Percentiles rank a stretch among this genome's conserved stretches.
These are phyloP conservation scores for Stachybotrys chlorohalonatus DNA, from an alignment of 2,329 filamentous ascomycete species.

Conservation along the genomic window DNA sequence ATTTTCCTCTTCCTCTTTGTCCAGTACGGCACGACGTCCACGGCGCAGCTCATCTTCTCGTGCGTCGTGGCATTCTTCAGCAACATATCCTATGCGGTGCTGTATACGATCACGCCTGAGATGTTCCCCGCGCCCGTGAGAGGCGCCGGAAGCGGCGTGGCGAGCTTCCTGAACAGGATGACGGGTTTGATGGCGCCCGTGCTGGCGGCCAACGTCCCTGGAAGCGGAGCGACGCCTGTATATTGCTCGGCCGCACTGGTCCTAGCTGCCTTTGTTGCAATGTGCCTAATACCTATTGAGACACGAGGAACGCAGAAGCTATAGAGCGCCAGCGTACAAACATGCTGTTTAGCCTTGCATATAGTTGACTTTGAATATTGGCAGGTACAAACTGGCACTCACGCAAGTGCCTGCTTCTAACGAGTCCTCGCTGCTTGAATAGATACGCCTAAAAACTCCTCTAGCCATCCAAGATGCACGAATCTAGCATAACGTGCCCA, in stretches of 20 bases:
- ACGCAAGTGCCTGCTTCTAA: not conserved
- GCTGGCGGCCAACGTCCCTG: conserved; percentile 52
- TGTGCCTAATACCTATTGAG: conserved; percentile 54
- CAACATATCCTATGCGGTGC: conserved; percentile 69
- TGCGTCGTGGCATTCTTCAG: conserved; percentile 64
- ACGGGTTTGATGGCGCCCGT: conserved; percentile 61
- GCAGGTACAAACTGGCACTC: not conserved
- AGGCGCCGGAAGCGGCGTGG: conserved; percentile 64
- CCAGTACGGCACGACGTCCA: conserved; percentile 44
- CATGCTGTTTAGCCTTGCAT: no score
- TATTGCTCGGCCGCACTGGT: conserved; percentile 49
- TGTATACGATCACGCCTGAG: conserved; percentile 71
- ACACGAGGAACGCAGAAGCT: conserved; percentile 50
- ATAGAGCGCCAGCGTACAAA: conserved; percentile 15
- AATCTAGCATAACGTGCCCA: not conserved
- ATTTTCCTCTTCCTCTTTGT: conserved; percentile 62
- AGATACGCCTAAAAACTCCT: no score
- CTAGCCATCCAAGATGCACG: not conserved
- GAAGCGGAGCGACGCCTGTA: conserved; percentile 49
- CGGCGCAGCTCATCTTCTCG: conserved; percentile 54
- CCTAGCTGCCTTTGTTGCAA: conserved; percentile 48
- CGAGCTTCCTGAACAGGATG: conserved; percentile 60
- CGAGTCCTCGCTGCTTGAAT: no score
- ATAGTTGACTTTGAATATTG: no score
- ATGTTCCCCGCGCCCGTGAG: conserved; percentile 65